Conservation (phyloP, 2,329 filamentous ascomycete species). For the Simplicillium sp. region DNA sequence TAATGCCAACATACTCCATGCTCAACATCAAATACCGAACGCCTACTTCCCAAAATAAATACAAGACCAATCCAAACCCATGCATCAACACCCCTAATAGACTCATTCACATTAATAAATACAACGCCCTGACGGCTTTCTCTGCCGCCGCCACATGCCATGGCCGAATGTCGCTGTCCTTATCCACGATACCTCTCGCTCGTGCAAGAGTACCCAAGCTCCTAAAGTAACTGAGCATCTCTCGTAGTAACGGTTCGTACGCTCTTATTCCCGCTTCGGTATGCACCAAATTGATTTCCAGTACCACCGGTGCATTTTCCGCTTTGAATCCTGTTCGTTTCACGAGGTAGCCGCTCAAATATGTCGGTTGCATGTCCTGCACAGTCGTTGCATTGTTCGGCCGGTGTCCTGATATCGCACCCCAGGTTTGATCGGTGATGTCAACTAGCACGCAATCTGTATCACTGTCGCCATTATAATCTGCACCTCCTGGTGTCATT, state of each 20-base stretch:
- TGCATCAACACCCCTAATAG: conserved; percentile 1
- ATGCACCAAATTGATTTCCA: conserved; percentile 58
- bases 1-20: not conserved
- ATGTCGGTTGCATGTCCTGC: conserved; percentile 44
- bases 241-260: conserved; percentile 57
- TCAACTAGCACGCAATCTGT: conserved; percentile 62
- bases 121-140: conserved; percentile 57
- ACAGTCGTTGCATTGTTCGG: conserved; percentile 49
- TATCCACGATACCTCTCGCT: conserved; percentile 52
- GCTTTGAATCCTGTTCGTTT: conserved; percentile 47
- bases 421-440: conserved; percentile 67
- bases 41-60: not conserved
- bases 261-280: conserved; percentile 39
- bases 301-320: conserved; percentile 49
- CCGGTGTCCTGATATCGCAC: conserved; percentile 58
- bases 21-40: not conserved
- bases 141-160: conserved; percentile 70
- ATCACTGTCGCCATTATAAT: conserved; percentile 30
- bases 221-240: conserved; percentile 61
- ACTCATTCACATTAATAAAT: conserved; percentile 49
- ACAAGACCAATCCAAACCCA: not conserved
- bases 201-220: conserved; percentile 60
- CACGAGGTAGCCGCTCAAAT: conserved; percentile 57
- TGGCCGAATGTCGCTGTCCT: conserved; percentile 54
- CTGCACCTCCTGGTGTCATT: conserved; percentile 30